Percentiles rank a stretch among this genome's conserved stretches.
Conservation (phyloP, 2,329 filamentous ascomycete genomes). For the Triangularia setosa region DNA sequence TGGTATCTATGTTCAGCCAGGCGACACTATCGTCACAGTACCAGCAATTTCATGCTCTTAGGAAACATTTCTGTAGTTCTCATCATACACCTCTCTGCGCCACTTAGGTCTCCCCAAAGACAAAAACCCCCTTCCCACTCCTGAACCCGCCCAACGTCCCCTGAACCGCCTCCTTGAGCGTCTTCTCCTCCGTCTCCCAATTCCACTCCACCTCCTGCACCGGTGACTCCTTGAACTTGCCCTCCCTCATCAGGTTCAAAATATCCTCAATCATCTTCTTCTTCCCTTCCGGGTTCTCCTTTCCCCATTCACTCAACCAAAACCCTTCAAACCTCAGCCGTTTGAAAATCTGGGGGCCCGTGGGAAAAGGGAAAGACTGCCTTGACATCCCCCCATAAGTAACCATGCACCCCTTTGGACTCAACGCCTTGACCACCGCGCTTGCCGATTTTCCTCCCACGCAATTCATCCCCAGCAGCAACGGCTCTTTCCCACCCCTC, state of each 20-base stretch:
- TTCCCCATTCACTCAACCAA: constrained; percentile 90
- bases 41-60: too few species aligned
- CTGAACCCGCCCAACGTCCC: constrained; percentile 81
- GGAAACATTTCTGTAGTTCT: too few species aligned
- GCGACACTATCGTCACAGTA: neutral
- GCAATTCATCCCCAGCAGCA: constrained; percentile 84
- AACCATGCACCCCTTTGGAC: constrained; percentile 68
- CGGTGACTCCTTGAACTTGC: constrained; percentile 78
- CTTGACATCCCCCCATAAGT: constrained; percentile 96
- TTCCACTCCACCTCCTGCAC: constrained; percentile 80
- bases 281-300: constrained; percentile 69
- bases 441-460: constrained; percentile 85
- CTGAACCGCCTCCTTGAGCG: constrained; percentile 70
- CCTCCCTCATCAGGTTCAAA: constrained; percentile 66
- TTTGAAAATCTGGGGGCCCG: constrained; percentile 88
- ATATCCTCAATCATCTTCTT: constrained; percentile 80
- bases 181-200: constrained; percentile 69
- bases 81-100: too few species aligned
- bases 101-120: constrained; percentile 61
- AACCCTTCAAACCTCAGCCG: constrained; percentile 86
- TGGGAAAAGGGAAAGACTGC: constrained; percentile 76
- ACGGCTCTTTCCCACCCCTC: constrained; percentile 63
- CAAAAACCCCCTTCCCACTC: constrained; percentile 84
- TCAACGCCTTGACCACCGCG: constrained; percentile 70
- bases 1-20: neutral